Evolutionary conservation across 164 flowering plant genomes (phyloP).

Genomic region (Annona cherimola): DNA sequence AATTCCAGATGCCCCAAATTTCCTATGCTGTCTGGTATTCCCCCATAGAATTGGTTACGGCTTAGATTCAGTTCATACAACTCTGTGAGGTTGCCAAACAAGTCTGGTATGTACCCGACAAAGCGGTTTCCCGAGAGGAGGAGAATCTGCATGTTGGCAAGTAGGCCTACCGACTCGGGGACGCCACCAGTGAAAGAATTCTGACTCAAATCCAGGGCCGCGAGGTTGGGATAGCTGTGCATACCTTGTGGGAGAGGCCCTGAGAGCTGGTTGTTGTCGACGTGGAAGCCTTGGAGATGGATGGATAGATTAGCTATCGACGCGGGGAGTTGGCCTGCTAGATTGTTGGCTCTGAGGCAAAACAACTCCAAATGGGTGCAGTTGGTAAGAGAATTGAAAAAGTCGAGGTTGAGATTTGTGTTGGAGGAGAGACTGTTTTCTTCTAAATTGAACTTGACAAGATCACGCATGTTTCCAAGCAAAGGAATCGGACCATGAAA

Average conservation of each 20-base stretch:
- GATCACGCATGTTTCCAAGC: too few relatives aligned
- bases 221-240: constrained; percentile 17
- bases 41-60: constrained; percentile 17
- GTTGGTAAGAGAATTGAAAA: too few relatives aligned
- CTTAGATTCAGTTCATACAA: background rate
- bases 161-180: constrained; percentile 18
- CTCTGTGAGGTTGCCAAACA: constrained; percentile 19
- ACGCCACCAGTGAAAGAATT: constrained; percentile 23
- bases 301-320: constrained; percentile 21
- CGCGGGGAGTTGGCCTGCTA: constrained; percentile 21
- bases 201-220: background rate
- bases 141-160: constrained; percentile 10
- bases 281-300: background rate
- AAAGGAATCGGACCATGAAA: too few relatives aligned
- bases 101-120: constrained; percentile 20
- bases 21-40: constrained; percentile 27
- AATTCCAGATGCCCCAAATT: background rate
- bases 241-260: constrained; percentile 17
- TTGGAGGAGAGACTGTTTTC: too few relatives aligned
- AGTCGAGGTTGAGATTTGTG: too few relatives aligned
- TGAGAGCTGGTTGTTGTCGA: constrained; percentile 5
- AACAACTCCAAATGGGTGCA: too few relatives aligned
- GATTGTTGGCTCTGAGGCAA: too few relatives aligned
- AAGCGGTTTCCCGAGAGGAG: constrained; percentile 8
- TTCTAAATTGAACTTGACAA: too few relatives aligned